Percentiles rank a stretch among this genome's conserved stretches.
Conservation (phyloP, 805 yeast genomes). For the Danielia oregonensis region DNA sequence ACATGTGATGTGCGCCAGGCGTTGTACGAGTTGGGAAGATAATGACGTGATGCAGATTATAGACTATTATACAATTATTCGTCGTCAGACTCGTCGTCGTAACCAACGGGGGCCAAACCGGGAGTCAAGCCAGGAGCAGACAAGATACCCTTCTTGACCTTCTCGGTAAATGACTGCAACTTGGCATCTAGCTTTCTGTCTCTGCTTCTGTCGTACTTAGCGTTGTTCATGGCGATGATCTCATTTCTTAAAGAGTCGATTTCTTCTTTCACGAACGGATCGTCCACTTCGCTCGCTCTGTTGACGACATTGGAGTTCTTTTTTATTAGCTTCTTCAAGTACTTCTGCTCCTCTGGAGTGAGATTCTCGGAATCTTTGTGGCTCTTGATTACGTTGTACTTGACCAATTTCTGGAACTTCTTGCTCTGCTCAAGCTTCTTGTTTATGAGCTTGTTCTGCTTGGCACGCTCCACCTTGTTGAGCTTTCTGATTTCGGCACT, state of each 20-base stretch:
- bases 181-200: constrained; percentile 17
- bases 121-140: constrained; percentile 71
- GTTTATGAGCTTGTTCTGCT: constrained; percentile 23
- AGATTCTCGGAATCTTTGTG: constrained; percentile 21
- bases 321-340: constrained; percentile 34
- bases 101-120: constrained; percentile 80
- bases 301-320: constrained; percentile 32
- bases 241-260: constrained; percentile 26
- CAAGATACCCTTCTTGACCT: constrained; percentile 41
- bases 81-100: constrained; percentile 21
- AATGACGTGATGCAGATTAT: constrained; percentile 5
- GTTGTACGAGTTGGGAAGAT: constrained; percentile 49
- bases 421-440: constrained; percentile 26
- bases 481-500: constrained; percentile 18
- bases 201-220: constrained; percentile 23
- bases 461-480: constrained; percentile 15
- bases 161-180: constrained; percentile 29
- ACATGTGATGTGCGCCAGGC: constrained; percentile 80
- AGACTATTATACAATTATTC: constrained; percentile 15
- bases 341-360: constrained; percentile 34
- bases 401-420: constrained; percentile 33
- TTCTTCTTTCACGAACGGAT: constrained; percentile 27
- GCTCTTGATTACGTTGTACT: constrained; percentile 36
- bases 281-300: constrained; percentile 28
- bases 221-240: constrained; percentile 21